These are phyloP conservation scores for Actinidia chinensis DNA, from an alignment of 179 eudicot species.

Conservation along the genomic window DNA sequence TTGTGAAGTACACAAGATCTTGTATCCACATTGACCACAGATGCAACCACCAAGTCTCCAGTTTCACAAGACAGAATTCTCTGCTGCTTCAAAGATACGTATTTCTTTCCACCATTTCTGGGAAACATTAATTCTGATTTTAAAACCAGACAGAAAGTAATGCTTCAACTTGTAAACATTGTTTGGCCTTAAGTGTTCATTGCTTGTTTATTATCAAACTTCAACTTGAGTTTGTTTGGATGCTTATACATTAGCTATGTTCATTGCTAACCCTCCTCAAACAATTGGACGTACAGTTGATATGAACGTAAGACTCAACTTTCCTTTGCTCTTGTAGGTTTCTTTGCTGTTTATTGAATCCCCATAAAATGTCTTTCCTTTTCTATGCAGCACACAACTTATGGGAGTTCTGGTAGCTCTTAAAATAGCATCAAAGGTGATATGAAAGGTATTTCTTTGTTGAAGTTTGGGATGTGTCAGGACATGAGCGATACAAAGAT, in stretches of 20 bases:
- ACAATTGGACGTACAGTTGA: slow-evolving; percentile 85
- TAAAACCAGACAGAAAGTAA: too few relatives aligned
- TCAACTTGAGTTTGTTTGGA: too few relatives aligned
- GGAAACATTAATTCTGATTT: too few relatives aligned
- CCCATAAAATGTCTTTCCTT: slow-evolving; percentile 6
- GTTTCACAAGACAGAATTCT: slow-evolving; percentile 13
- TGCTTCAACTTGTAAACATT: too few relatives aligned
- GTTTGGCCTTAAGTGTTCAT: too few relatives aligned
- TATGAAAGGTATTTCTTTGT: slow-evolving; percentile 80
- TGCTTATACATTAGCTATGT: background rate
- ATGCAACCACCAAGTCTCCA: slow-evolving; percentile 50
- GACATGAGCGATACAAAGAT: slow-evolving; percentile 96
- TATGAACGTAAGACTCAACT: slow-evolving; percentile 55
- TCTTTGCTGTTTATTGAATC: background rate
- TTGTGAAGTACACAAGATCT: slow-evolving; percentile 97
- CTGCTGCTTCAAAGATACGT: too few relatives aligned
- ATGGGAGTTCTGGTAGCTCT: slow-evolving; percentile 77
- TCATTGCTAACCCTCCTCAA: slow-evolving; percentile 68
- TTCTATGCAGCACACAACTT: slow-evolving; percentile 63
- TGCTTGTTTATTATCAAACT: too few relatives aligned
- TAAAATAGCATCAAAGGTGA: slow-evolving; percentile 82
- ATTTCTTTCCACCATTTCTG: too few relatives aligned
- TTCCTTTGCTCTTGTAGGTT: background rate
- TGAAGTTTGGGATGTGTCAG: slow-evolving; percentile 95
- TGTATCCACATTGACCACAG: slow-evolving; percentile 61